Base-by-base conservation (phyloP, 108 stramenopile genomes). In the Stephanodiscus triporus region DNA sequence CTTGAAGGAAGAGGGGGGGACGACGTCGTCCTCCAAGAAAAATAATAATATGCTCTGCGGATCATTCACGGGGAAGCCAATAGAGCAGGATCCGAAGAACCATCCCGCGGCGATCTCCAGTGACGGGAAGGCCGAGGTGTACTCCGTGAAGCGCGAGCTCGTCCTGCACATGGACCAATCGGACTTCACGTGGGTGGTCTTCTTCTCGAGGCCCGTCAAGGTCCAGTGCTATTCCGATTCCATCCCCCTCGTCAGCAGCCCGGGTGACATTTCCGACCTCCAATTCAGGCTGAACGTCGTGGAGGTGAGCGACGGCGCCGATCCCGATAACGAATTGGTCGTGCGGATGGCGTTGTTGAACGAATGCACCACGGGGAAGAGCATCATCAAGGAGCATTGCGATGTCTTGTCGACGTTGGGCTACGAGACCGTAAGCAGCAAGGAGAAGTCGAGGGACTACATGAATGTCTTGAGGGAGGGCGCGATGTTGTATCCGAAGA, bases 181-280 rank as follows among this genome's bases (percentile, higher is more conserved):
- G 22, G 95, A 96, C 72, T 91, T 88, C 61, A 92, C 97, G 5
- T 98, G 97, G 97, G 73, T 96, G 4, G 87, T 93, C 19, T 98
- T 97, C 77, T 81, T 95, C 60, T 96, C 95, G 9, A 78, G 87
- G 43, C 95, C 98, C 0, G 90, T 85, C 20, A 75, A 76, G 24
- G 77, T 98, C 2, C 43, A 71, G 27, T 92, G 89, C 61, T 72
- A 63, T 64, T 57, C 86, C 58, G 71, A 75, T 66, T 68, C 74
- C 4, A 20, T 70, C 30, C 74, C 80, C 27, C 36, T 66, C 0
- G 63, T 81, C 3, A 71, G 70, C 55, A 64, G 70, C 13, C 64
- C 80, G 0, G 74, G 69, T 19, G 60, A 47, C 37, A 70, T 26
- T 23, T 27, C 26, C 26, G 69, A 70, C 40, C 56, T 71, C 32